Evolutionary conservation across 176 grass and related monocot species (phyloP).

Genomic region (Lolium multiflorum): DNA sequence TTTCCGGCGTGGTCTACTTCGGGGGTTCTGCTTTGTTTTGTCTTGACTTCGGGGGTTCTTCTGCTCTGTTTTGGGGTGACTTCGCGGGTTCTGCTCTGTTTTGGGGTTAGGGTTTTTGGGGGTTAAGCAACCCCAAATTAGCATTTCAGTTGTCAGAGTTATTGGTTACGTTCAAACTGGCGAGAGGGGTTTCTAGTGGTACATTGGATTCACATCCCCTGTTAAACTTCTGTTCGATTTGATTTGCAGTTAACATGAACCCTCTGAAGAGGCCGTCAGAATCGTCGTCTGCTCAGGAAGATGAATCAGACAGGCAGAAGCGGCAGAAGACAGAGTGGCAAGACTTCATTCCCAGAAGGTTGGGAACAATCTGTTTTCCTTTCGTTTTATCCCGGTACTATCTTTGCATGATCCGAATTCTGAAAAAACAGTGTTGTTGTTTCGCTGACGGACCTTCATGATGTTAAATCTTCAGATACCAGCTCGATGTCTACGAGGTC

Average conservation of each 20-base stretch:
- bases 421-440: neutral
- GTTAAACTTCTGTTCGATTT: neutral
- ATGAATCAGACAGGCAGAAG: slow-evolving; percentile 16
- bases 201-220: neutral
- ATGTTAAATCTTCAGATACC: slow-evolving; percentile 61
- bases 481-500: slow-evolving; percentile 77
- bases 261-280: slow-evolving; percentile 43
- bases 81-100: neutral
- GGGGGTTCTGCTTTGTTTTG: neutral
- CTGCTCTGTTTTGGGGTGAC: no score
- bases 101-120: neutral
- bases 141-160: neutral
- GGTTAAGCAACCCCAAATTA: neutral
- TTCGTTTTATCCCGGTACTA: neutral
- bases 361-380: neutral
- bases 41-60: no score
- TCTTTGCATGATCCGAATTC: slow-evolving; percentile 8
- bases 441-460: slow-evolving; percentile 15
- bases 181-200: neutral
- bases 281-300: slow-evolving; percentile 18
- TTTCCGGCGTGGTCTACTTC: neutral
- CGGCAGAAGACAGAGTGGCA: slow-evolving; percentile 39
- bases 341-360: slow-evolving; percentile 56
- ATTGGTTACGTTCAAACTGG: neutral
- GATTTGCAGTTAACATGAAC: slow-evolving; percentile 39